Percentiles rank a stretch among this genome's conserved stretches.
phyloP scores from a whole-genome alignment of 495 filamentous ascomycete species.

The Penicillium riverlandense region DNA sequence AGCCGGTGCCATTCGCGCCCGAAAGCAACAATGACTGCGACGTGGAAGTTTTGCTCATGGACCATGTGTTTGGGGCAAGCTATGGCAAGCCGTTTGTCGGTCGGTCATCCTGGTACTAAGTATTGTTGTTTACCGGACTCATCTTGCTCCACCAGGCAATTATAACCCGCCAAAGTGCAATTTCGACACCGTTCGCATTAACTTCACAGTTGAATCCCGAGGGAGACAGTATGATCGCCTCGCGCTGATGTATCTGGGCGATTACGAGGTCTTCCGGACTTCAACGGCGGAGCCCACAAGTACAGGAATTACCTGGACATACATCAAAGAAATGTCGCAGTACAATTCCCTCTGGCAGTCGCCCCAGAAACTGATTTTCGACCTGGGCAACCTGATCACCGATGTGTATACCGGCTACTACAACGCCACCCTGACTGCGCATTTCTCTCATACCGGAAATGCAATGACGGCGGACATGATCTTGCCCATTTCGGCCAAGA shows the following conservation, averaged over 20 bases:
- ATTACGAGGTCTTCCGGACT: constrained; percentile 77
- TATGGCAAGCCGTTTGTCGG: constrained; percentile 78
- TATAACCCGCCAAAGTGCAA: constrained; percentile 63
- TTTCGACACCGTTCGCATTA: constrained; percentile 76
- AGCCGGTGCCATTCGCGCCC: constrained; percentile 46
- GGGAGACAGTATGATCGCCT: constrained; percentile 78
- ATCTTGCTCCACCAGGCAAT: constrained; percentile 34
- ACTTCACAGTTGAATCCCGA: constrained; percentile 68
- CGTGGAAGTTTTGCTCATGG: constrained; percentile 50
- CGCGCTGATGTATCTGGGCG: constrained; percentile 71
- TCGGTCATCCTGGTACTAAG: constrained; percentile 23
- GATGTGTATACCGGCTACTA: constrained; percentile 72
- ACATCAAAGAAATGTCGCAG: constrained; percentile 77
- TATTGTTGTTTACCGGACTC: not conserved
- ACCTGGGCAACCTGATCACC: constrained; percentile 71
- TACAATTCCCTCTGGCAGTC: constrained; percentile 60
- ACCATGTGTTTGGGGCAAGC: constrained; percentile 66
- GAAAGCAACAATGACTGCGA: constrained; percentile 41
- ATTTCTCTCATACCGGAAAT: constrained; percentile 47
- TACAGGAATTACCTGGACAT: constrained; percentile 66
- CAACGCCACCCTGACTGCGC: constrained; percentile 74
- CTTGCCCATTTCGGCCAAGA: constrained; percentile 65
- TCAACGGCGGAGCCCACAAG: constrained; percentile 77
- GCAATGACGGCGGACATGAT: constrained; percentile 55
- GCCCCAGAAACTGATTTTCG: constrained; percentile 73